Evolutionary conservation across 352 stramenopile genomes (phyloP).

Genomic region (Albugo laibachii): DNA sequence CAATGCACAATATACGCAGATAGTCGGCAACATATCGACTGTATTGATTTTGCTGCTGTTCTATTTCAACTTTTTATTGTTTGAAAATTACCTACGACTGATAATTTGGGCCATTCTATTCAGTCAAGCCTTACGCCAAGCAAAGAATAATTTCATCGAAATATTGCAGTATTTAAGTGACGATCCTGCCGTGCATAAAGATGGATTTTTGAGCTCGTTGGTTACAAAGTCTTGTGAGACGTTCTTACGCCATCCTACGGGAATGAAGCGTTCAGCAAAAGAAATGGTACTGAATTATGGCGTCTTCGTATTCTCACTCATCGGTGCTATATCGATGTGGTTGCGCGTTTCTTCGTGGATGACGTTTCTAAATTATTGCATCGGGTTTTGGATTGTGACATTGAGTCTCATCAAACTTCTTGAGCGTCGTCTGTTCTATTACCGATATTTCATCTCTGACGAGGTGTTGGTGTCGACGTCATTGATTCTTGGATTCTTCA

Average conservation of each 20-base stretch:
- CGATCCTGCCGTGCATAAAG: conserved; percentile 32
- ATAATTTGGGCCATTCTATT: conserved; percentile 78
- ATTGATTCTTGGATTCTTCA: conserved; percentile 69
- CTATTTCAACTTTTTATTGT: conserved; percentile 82
- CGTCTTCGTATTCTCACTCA: conserved; percentile 69
- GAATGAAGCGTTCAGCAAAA: conserved; percentile 35
- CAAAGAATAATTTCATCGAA: conserved; percentile 69
- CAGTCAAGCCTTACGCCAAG: conserved; percentile 65
- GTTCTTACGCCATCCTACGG: conserved; percentile 37
- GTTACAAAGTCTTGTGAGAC: conserved; percentile 63
- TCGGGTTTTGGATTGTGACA: conserved; percentile 40
- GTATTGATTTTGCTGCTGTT: conserved; percentile 67
- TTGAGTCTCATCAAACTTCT: conserved; percentile 62
- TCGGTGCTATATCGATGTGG: conserved; percentile 71
- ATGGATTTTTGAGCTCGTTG: conserved; percentile 63
- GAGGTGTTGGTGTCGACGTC: conserved; percentile 64
- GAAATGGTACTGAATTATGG: conserved; percentile 77
- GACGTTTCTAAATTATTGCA: conserved; percentile 50
- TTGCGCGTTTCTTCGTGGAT: conserved; percentile 68
- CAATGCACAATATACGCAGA: conserved; percentile 11
- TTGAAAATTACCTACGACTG: conserved; percentile 74
- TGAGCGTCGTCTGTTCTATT: conserved; percentile 75
- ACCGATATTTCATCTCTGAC: conserved; percentile 76
- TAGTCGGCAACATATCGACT: conserved; percentile 77
- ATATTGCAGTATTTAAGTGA: conserved; percentile 74